Evolutionary conservation across 352 stramenopile species (phyloP).

Genomic region (Phytophthora multivora): DNA sequence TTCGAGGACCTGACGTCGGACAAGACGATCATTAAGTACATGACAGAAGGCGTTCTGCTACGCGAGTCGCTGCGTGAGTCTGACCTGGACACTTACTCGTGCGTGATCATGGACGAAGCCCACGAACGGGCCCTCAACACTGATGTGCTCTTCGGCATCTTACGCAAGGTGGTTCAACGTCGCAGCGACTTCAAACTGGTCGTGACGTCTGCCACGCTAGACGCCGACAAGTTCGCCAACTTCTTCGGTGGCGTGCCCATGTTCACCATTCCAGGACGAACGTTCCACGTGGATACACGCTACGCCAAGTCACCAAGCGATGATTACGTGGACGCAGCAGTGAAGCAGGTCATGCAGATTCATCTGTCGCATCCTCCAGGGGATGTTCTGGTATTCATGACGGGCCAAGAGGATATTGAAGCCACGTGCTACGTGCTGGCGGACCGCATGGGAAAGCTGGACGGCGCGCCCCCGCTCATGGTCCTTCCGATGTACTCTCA

Average conservation of each 20-base stretch:
- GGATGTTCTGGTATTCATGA: slow-evolving; percentile 99
- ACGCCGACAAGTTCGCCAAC: slow-evolving; percentile 95
- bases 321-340: slow-evolving; percentile 98
- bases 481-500: slow-evolving; percentile 99
- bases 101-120: slow-evolving; percentile 95
- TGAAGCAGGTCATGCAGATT: slow-evolving; percentile 98
- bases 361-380: slow-evolving; percentile 96
- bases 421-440: slow-evolving; percentile 94
- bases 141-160: slow-evolving; percentile 94
- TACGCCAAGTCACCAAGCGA: slow-evolving; percentile 95
- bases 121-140: slow-evolving; percentile 95
- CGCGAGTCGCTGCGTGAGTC: slow-evolving; percentile 93
- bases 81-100: slow-evolving; percentile 88
- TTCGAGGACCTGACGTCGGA: slow-evolving; percentile 95
- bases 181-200: slow-evolving; percentile 92
- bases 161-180: slow-evolving; percentile 90
- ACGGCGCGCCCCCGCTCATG: slow-evolving; percentile 93
- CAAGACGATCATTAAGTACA: slow-evolving; percentile 98
- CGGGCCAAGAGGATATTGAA: slow-evolving; percentile 99
- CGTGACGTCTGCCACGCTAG: slow-evolving; percentile 96
- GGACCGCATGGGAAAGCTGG: slow-evolving; percentile 95
- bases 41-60: slow-evolving; percentile 91
- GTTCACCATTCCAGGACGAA: slow-evolving; percentile 95
- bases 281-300: slow-evolving; percentile 84
- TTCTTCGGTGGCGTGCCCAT: slow-evolving; percentile 98